Conservation (phyloP, 108 stramenopile species). For the Cyclostephanos tholiformis region DNA sequence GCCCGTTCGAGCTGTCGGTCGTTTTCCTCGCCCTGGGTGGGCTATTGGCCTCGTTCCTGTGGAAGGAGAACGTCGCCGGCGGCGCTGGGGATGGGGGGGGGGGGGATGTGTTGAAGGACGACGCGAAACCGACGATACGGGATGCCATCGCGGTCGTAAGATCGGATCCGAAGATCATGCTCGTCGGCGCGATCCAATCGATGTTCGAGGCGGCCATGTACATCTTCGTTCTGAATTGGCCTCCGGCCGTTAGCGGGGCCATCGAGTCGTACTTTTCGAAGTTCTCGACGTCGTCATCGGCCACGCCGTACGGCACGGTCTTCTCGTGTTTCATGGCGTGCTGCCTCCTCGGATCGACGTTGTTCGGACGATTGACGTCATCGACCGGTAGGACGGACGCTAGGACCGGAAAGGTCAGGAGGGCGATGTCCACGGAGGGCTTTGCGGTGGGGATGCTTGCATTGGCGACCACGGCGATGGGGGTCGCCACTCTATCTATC, state of each 20-base stretch:
- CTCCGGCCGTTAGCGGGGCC: conserved; percentile 83
- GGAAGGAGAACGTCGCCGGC: conserved; percentile 92
- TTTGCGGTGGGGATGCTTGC: conserved; percentile 75
- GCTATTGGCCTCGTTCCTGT: conserved; percentile 69
- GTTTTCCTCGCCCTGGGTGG: conserved; percentile 86
- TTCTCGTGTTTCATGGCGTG: conserved; percentile 96
- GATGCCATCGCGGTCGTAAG: conserved; percentile 77
- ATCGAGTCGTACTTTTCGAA: conserved; percentile 64
- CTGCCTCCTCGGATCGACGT: conserved; percentile 86
- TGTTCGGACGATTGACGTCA: conserved; percentile 73
- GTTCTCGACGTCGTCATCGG: conserved; percentile 32
- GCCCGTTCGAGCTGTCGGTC: conserved; percentile 96
- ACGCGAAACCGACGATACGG: conserved; percentile 67
- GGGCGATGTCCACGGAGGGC: conserved; percentile 72
- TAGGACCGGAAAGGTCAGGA: conserved; percentile 42
- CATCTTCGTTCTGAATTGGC: conserved; percentile 96
- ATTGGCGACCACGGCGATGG: conserved; percentile 86
- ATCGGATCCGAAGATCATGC: conserved; percentile 86
- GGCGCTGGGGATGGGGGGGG: conserved; percentile 15
- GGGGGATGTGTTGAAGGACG: conserved; percentile 7
- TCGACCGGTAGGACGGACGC: conserved; percentile 28
- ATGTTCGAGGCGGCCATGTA: conserved; percentile 97
- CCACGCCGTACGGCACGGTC: conserved; percentile 85
- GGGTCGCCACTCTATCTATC: conserved; percentile 66
- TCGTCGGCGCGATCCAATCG: conserved; percentile 92